Evolutionary conservation across 495 filamentous ascomycete species (phyloP).

Genomic region (Chaetomium cochliodes): DNA sequence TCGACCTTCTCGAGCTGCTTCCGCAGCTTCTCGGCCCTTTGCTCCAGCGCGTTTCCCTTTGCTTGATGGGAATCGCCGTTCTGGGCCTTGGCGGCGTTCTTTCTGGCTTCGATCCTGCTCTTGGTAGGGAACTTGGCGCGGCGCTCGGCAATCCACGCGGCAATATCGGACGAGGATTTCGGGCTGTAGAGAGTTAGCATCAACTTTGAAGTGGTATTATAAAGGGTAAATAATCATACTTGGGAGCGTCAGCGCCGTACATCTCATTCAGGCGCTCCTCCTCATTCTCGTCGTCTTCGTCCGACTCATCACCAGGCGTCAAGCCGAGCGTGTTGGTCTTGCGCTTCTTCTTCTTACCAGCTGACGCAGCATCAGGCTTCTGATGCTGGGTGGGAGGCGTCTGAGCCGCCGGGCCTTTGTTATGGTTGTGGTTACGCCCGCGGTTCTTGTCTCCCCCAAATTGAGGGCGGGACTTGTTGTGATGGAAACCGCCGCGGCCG

Average conservation of each 20-base stretch:
- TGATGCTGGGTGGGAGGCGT: conserved; percentile 53
- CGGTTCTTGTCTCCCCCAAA: conserved; percentile 47
- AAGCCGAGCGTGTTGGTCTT: conserved; percentile 77
- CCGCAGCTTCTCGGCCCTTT: conserved; percentile 51
- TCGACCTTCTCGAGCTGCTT: conserved; percentile 53
- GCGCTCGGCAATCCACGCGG: conserved; percentile 77
- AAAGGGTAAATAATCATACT: conserved; percentile 38
- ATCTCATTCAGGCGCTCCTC: conserved; percentile 69
- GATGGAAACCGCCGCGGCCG: conserved; percentile 41
- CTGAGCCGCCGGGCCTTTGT: conserved; percentile 34
- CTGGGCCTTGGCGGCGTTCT: conserved; percentile 39
- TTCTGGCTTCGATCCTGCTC: conserved; percentile 55
- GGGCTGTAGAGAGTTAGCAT: conserved; percentile 42
- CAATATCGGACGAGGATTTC: conserved; percentile 57
- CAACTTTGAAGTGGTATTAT: conserved; percentile 30
- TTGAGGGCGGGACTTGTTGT: conserved; percentile 36
- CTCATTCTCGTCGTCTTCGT: conserved; percentile 72
- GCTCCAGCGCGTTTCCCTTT: conserved; percentile 37
- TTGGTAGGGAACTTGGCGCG: conserved; percentile 75
- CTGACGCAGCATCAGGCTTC: conserved; percentile 60
- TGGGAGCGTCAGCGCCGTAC: conserved; percentile 45
- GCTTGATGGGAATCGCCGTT: conserved; percentile 32
- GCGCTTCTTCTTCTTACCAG: conserved; percentile 71
- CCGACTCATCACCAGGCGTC: conserved; percentile 69
- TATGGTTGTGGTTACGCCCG: conserved; percentile 38